Evolutionary conservation across 148 eudicot species (phyloP), one percentile per base, ranked within the genome.

Genomic region (Nepenthes gracilis): DNA sequence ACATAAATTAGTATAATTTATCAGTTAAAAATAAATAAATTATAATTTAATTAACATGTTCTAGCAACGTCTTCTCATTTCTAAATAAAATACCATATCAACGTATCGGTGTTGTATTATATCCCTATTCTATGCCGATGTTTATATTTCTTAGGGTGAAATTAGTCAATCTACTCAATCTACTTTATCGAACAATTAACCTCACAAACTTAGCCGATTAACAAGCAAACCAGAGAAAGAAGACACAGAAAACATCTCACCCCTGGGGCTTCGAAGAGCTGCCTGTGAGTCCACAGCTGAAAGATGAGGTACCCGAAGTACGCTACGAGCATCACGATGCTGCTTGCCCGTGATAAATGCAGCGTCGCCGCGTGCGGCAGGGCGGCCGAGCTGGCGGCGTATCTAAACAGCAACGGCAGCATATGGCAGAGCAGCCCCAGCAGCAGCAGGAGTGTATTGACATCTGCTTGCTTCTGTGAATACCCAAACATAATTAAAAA

Each of bases 391-490:
- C 54, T 35, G 1, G 74, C 92, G 9, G 81, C 75, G 33, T 61
- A 65, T 14, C 71, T 65, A 61, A 75, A 82, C 72, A 88, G 64
- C 71, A 92, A 63, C 1, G 97, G 90, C 48, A 92, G 62, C 33
- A 80, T 59, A 68, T 92, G 90, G 77, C 97, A 92, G 33, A 88
- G 61, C 63, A 92, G 47, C 36, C 82, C 97, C 80, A 92, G 65
- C 66, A 92, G 65, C 71, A 92, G 59, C 0, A 92, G 79, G 14
- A 77, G 67, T 23, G 78, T 63, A 63, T 92, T 92, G 64, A 83
- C 94, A 66, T 92, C 97, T 9, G 90, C 90, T 81, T 92, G 97
- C 75, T 76, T 85, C 97, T 92, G 96, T 66, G 11, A 36, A 57
- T 12, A 13, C 38, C 10, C 9, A 35, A 4, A 54, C n/a, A 38